Evolutionary conservation across 306 rosid genomes (phyloP), one percentile per base, ranked within the genome.

Genomic region (Carpinus fangiana): DNA sequence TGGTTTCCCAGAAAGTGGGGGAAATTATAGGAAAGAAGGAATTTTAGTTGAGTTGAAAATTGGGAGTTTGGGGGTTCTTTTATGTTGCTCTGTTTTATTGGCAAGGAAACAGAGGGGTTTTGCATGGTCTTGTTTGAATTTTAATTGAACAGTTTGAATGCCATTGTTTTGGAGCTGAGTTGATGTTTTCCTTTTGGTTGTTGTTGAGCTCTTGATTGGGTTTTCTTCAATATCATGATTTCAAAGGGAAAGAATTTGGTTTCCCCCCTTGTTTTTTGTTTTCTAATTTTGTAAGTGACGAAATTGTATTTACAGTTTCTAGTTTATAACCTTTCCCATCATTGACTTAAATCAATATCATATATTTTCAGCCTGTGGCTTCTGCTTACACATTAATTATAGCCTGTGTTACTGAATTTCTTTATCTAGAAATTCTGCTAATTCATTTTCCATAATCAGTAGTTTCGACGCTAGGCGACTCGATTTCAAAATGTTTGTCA

Each of bases 131-230:
- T 28, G 5, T 72, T 72, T 17, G 46, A 17, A 18, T 41, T 60
- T 52, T 60, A 17, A 4, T 50, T 52, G 20, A 26, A 65, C 41
- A 36, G 2, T 55, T 64, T 34, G 62, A 59, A 23, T 64, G 1
- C 55, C 43, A 16, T 48, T 52, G n/a, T 72, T 72, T 23, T 71
- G 69, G 70, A 81, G 52, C 43, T 43, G 28, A 8, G 5, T 18
- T 36, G 4, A 0, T 17, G 26, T 0, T 17, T 53, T 53, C 16
- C 4, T 36, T 36, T 70, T 70, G 26, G 74, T 38, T 1, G 57
- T 48, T n/a, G 41, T 26, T 70, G 43, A 7, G 57, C 17, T 3
- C 2, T 50, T 14, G 59, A 7, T 4, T 46, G 8, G 57, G 26
- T 43, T 38, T 68, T 68, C 26, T 68, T 68, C 52, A n/a, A 16